Evolutionary conservation across 306 rosid genomes (phyloP).

Genomic region (Carpinus viminea): DNA sequence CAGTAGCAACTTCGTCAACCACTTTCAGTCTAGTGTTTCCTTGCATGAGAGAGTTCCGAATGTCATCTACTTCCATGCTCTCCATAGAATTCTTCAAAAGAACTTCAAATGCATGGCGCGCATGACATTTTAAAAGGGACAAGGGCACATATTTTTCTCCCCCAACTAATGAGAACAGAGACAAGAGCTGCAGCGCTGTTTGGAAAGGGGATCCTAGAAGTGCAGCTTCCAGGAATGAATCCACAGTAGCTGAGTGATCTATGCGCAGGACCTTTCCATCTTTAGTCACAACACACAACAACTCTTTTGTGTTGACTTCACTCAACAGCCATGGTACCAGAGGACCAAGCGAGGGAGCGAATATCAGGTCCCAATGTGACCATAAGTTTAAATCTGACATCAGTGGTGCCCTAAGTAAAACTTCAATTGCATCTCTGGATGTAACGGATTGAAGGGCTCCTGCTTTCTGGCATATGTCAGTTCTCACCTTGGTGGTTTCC

Average conservation of each 20-base stretch:
- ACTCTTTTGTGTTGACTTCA: conserved; percentile 61
- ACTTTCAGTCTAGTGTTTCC: conserved; percentile 38
- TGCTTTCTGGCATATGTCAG: conserved; percentile 30
- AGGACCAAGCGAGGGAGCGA: conserved; percentile 88
- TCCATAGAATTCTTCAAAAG: conserved; percentile 56
- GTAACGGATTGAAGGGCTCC: conserved; percentile 39
- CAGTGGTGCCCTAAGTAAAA: conserved; percentile 74
- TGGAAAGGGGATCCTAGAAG: conserved; percentile 72
- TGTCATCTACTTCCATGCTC: conserved; percentile 35
- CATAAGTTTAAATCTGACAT: conserved; percentile 78
- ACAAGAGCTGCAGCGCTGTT: conserved; percentile 71
- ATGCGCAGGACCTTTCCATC: conserved; percentile 78
- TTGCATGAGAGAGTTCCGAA: conserved; percentile 33
- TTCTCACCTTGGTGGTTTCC: conserved; percentile 33
- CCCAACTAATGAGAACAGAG: conserved; percentile 66
- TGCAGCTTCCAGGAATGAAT: conserved; percentile 85
- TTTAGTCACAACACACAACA: conserved; percentile 77
- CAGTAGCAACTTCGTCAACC: conserved; percentile 29
- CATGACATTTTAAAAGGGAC: conserved; percentile 76
- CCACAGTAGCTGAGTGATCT: conserved; percentile 71
- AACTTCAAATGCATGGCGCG: conserved; percentile 71
- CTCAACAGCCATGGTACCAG: conserved; percentile 72
- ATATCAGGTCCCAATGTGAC: conserved; percentile 89
- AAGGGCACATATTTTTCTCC: conserved; percentile 69
- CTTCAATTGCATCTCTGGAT: conserved; percentile 61